These are phyloP conservation scores for Botrytis aclada DNA, from an alignment of 2,329 filamentous ascomycete genomes.

Conservation along the genomic window DNA sequence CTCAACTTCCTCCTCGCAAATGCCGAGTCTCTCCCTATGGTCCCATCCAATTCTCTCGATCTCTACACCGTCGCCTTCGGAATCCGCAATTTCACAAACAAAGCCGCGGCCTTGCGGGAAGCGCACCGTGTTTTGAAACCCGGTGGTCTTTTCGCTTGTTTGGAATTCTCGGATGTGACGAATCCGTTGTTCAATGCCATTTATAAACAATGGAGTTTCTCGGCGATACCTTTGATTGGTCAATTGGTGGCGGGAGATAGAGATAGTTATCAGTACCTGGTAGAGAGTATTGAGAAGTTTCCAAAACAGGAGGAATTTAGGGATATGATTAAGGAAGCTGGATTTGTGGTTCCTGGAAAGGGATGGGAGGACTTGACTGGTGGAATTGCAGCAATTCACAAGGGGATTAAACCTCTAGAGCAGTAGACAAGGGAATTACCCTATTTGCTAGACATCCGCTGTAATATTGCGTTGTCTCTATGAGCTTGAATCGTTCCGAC, in stretches of 20 bases:
- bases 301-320: slow-evolving; percentile 82
- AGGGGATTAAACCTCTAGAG: slow-evolving; percentile 75
- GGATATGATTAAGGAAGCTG: slow-evolving; percentile 77
- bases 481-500: slow-evolving; percentile 6
- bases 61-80: slow-evolving; percentile 97
- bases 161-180: slow-evolving; percentile 83
- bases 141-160: slow-evolving; percentile 90
- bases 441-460: background rate
- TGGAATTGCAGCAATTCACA: slow-evolving; percentile 94
- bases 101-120: slow-evolving; percentile 76
- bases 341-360: slow-evolving; percentile 77
- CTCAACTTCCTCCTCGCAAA: slow-evolving; percentile 84
- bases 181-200: slow-evolving; percentile 75
- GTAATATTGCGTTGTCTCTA: slow-evolving; percentile 10
- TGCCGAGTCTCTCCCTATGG: slow-evolving; percentile 68
- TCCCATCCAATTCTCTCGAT: slow-evolving; percentile 73
- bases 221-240: slow-evolving; percentile 89
- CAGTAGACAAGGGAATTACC: slow-evolving; percentile 5
- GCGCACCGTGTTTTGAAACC: slow-evolving; percentile 88
- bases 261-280: slow-evolving; percentile 96
- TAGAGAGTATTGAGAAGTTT: slow-evolving; percentile 95
- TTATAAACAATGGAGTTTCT: slow-evolving; percentile 96
- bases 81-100: slow-evolving; percentile 95
- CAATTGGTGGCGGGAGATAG: slow-evolving; percentile 91
- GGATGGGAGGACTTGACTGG: slow-evolving; percentile 90